Conservation (phyloP, 306 rosid species). For the Prunus kanzakura region DNA sequence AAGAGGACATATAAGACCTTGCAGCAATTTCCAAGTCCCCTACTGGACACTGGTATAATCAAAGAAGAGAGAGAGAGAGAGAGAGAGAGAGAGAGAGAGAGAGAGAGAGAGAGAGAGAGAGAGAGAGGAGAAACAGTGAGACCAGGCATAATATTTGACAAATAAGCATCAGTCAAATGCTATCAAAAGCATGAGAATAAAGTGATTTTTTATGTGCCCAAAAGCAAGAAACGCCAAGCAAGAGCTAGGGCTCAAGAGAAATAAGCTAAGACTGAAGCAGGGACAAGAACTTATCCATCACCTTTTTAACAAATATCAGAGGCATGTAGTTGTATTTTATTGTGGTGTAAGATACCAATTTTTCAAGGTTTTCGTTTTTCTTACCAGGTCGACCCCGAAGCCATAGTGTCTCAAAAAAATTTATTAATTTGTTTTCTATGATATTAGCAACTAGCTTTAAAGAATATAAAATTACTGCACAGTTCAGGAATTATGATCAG, state of each 20-base stretch:
- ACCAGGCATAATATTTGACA: background rate
- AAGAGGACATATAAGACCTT: conserved; percentile 55
- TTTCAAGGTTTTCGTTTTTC: no score
- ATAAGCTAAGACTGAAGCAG: background rate
- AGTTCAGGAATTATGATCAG: no score
- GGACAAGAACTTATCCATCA: background rate
- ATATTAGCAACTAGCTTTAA: no score
- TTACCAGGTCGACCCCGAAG: no score
- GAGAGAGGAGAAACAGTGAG: background rate
- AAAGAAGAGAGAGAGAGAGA: background rate
- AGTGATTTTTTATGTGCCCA: background rate
- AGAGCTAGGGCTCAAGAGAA: background rate
- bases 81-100: background rate
- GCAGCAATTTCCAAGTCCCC: conserved; percentile 73
- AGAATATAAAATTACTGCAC: no score
- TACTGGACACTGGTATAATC: conserved; percentile 54
- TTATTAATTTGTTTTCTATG: no score
- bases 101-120: background rate
- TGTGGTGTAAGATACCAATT: no score
- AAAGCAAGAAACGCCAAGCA: conserved; percentile 7
- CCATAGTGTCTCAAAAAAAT: no score
- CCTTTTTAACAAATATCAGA: no score
- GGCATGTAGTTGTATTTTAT: no score
- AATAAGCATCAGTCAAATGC: background rate
- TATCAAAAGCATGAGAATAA: background rate